Evolutionary conservation across 2,329 filamentous ascomycete species (phyloP).

Genomic region (Aspergillus awamori): DNA sequence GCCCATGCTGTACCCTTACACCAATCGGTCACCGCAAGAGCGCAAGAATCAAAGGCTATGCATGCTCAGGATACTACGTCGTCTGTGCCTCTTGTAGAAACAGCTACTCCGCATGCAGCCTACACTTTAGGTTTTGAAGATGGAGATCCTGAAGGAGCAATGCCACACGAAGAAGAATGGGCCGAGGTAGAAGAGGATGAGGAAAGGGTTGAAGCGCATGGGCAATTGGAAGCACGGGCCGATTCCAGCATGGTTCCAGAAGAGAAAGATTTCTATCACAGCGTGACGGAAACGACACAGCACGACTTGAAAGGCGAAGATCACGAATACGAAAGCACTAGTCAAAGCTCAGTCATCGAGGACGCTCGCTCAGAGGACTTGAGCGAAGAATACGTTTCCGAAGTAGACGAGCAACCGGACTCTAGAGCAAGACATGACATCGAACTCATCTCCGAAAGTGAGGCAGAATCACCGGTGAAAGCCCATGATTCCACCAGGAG

Average conservation of each 20-base stretch:
- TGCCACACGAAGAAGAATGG: slow-evolving; percentile 12
- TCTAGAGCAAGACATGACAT: slow-evolving; percentile 37
- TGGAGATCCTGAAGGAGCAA: neutral
- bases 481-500: neutral
- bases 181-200: neutral
- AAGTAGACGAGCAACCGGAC: slow-evolving; percentile 16
- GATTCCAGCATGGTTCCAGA: neutral
- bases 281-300: neutral
- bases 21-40: neutral
- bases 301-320: slow-evolving; percentile 16
- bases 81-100: neutral
- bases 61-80: neutral
- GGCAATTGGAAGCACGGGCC: neutral
- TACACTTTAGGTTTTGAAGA: neutral
- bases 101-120: neutral
- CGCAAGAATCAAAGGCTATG: neutral
- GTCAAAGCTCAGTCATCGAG: neutral
- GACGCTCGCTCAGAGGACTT: neutral
- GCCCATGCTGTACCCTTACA: neutral
- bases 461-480: neutral
- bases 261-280: neutral
- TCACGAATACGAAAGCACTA: neutral
- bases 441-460: slow-evolving; percentile 5
- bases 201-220: neutral
- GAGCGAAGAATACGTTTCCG: slow-evolving; percentile 22